phyloP scores from a whole-genome alignment of 2,329 filamentous ascomycete species.

The Cercospora nicotianae region DNA sequence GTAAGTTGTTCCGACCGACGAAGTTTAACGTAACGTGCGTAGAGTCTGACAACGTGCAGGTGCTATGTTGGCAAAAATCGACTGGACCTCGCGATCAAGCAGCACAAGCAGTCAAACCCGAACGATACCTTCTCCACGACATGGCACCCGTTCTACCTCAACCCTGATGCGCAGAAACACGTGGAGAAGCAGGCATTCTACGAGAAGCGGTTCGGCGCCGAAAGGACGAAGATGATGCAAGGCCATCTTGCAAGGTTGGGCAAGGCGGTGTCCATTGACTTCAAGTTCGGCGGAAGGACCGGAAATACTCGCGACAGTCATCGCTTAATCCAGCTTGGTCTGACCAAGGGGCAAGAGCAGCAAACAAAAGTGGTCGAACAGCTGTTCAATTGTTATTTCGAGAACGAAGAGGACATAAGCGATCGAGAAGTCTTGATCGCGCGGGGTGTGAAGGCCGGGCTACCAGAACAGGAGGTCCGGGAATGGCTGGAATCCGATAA shows the following conservation, averaged over 20 bases:
- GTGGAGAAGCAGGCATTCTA: conserved; percentile 60
- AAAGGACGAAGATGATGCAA: conserved; percentile 59
- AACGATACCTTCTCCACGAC: conserved; percentile 69
- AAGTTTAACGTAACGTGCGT: background rate
- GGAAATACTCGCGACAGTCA: conserved; percentile 81
- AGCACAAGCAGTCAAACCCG: conserved; percentile 55
- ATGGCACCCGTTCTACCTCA: conserved; percentile 81
- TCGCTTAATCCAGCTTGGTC: conserved; percentile 70
- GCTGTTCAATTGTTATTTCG: conserved; percentile 61
- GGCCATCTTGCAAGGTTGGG: conserved; percentile 60
- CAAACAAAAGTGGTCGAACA: conserved; percentile 63
- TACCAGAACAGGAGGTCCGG: conserved; percentile 45
- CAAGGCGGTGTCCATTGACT: conserved; percentile 67
- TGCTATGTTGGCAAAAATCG: conserved; percentile 78
- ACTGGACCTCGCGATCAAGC: conserved; percentile 69
- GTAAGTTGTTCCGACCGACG: conserved; percentile 10
- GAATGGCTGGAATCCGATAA: conserved; percentile 48
- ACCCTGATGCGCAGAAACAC: conserved; percentile 60
- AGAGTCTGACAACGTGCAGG: conserved; percentile 20
- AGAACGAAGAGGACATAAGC: conserved; percentile 51
- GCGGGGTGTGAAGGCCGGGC: conserved; percentile 46
- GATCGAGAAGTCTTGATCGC: conserved; percentile 43
- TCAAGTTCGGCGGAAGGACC: conserved; percentile 68
- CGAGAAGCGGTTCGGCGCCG: conserved; percentile 62
- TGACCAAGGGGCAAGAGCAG: conserved; percentile 52